Conservation (phyloP, 176 grass and related monocot genomes). For the Chrysopogon serrulatus region DNA sequence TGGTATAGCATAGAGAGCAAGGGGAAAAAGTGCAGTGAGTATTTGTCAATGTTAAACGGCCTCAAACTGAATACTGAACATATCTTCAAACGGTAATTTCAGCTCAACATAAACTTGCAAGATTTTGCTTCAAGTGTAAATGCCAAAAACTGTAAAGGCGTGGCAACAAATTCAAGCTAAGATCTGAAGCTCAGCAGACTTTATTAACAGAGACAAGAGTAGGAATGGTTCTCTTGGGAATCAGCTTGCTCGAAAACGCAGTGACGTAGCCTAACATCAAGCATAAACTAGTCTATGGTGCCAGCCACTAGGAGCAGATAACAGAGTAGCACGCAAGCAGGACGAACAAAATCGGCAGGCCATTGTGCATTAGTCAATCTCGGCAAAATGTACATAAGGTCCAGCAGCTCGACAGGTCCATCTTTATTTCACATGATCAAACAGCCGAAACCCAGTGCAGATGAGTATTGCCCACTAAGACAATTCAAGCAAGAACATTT, state of each 20-base stretch:
- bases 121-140: not conserved
- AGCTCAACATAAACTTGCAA: not conserved
- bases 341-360: not conserved
- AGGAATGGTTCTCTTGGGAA: not conserved
- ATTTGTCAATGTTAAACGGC: not conserved
- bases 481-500: slow-evolving; percentile 50
- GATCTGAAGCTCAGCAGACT: not conserved
- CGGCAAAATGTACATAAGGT: slow-evolving; percentile 17
- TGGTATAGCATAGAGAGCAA: too few relatives aligned
- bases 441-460: not conserved
- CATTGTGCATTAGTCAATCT: not conserved
- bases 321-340: not conserved
- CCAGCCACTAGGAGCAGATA: not conserved
- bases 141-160: not conserved
- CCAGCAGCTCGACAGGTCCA: not conserved
- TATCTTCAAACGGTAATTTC: not conserved
- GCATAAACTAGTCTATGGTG: not conserved
- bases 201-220: not conserved
- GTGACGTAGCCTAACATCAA: too few relatives aligned
- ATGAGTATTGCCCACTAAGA: not conserved
- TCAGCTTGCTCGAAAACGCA: not conserved
- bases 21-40: too few relatives aligned
- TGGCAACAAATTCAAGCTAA: not conserved
- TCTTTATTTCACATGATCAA: slow-evolving; percentile 51
- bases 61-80: not conserved